Base-by-base conservation (phyloP, 108 stramenopile genomes). In the Skeletonema costatum region DNA sequence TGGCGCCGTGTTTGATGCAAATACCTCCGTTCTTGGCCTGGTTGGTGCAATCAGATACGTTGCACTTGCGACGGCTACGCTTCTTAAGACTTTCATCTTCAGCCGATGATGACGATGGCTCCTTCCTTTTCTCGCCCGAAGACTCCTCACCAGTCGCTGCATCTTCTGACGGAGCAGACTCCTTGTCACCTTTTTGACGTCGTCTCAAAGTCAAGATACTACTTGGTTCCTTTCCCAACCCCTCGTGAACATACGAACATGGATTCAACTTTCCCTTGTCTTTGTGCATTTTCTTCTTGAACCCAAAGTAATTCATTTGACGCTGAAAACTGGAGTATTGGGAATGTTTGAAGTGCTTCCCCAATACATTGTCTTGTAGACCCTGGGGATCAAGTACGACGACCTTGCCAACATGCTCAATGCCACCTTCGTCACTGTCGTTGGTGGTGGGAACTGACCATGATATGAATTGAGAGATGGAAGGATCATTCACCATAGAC, bases 271-370 rank as follows among this genome's bases (percentile, higher is more conserved):
- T 46, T 11, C 44, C 44, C 63, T 66, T 82, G 17, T 58, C 53
- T 8, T 77, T 77, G 56, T 85, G 81, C 46, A 82, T 44, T 16
- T 73, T 61, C 53, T 87, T 87, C 48, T 85, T 85, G 81, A 87
- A 87, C 19, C 86, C 86, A 58, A 87, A 87, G 76, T 85, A 84
- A 64, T 87, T 87, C 41, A 87, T 67, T 61, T 82, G 81, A 0
- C 86, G 64, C 68, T 87, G 86, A 39, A 87, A 87, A 41, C 72
- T 74, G 16, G 84, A 38, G 46, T 82, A 87, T 60, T 82, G 68
- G 36, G 84, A 85, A 69, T 87, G 86, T 30, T 80, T 72, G 56
- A 82, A 87, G 66, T 87, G 84, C 29, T 68, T 81, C 5, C 83
- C 80, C 69, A 87, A 38, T 0, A 87, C 65, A n/a, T 64, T 62